These are phyloP conservation scores for Magnolia sinica DNA, from an alignment of 164 flowering plant species.

Conservation along the genomic window DNA sequence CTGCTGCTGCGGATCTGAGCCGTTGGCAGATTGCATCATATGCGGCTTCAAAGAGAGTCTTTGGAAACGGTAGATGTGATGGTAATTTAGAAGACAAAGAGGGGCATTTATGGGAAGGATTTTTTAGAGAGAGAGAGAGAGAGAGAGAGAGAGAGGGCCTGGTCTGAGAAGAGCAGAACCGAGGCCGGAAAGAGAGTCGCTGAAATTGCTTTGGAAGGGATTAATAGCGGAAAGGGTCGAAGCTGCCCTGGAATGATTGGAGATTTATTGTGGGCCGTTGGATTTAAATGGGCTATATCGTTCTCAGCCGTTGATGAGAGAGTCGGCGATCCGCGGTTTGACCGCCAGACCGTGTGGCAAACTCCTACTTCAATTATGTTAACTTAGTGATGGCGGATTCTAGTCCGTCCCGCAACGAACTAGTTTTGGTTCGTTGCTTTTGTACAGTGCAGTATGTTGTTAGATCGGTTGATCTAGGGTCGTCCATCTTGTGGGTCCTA, in stretches of 20 bases:
- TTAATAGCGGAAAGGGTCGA: conserved; percentile 11
- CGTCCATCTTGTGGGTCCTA: too few relatives aligned
- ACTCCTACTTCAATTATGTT: not conserved
- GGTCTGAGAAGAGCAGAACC: conserved; percentile 22
- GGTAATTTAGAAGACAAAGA: not conserved
- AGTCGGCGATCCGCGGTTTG: not conserved
- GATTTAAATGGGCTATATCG: conserved; percentile 1
- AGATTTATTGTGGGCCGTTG: conserved; percentile 13
- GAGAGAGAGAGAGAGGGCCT: conserved; percentile 6
- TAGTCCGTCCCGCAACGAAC: not conserved
- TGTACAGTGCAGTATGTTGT: too few relatives aligned
- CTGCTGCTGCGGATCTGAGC: conserved; percentile 37
- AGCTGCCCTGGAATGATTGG: conserved; percentile 8
- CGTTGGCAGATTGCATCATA: conserved; percentile 46
- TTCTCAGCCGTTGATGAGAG: conserved; percentile 1
- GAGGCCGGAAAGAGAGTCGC: conserved; percentile 15
- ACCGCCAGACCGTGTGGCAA: not conserved
- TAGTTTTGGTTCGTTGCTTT: too few relatives aligned
- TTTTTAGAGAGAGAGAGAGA: not conserved
- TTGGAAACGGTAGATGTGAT: not conserved
- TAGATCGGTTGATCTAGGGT: too few relatives aligned
- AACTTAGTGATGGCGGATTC: not conserved
- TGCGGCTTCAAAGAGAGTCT: not conserved
- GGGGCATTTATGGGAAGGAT: not conserved
- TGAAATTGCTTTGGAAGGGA: not conserved